Evolutionary conservation across 2,329 filamentous ascomycete species (phyloP), one percentile per base, ranked within the genome.

Genomic region (Pestalotiopsis sp.): DNA sequence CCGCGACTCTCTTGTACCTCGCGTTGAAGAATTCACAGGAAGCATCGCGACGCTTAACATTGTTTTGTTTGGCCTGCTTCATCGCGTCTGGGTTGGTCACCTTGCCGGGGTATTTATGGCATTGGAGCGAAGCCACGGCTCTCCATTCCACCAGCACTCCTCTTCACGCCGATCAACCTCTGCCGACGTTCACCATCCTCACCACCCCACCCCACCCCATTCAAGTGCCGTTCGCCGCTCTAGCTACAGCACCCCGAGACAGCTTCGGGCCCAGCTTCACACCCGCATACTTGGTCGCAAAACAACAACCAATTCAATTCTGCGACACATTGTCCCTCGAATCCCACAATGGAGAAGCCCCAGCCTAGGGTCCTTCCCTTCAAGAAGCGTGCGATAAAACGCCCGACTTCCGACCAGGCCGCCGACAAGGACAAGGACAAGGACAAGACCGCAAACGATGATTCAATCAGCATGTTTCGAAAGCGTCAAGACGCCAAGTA

Each of bases 321-420:
- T 57, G 5, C 1, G 13, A 20, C n/a, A 57, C 13, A 11, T n/a
- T 57, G n/a, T n/a, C 20, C 22, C 26, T 58, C n/a, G 24, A 9
- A 9, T 6, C 14, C 22, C 56, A 71, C 75, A 17, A 69, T 75
- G 30, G 64, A 74, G 39, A 68, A 72, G 6, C 68, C 70, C 13
- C 80, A 77, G 71, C 78, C 30, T 35, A 7, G 77, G 66, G 81
- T 81, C 72, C 80, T 35, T 58, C 56, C 86, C 1, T 84, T 84
- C 0, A 86, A 86, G 75, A 86, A 86, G 69, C 82, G 82, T 13
- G 85, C 83, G 2, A 82, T 79, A 22, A 75, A 82, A 70, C 81
- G 79, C 59, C 73, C 74, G 57, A 72, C 75, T 1, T 71, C 70
- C 26, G 74, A 78, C 1, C 75, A 73, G n/a, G 66, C 73, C 67